Base-by-base conservation (phyloP, 2,329 filamentous ascomycete genomes). In the Colletotrichum caudatum region DNA sequence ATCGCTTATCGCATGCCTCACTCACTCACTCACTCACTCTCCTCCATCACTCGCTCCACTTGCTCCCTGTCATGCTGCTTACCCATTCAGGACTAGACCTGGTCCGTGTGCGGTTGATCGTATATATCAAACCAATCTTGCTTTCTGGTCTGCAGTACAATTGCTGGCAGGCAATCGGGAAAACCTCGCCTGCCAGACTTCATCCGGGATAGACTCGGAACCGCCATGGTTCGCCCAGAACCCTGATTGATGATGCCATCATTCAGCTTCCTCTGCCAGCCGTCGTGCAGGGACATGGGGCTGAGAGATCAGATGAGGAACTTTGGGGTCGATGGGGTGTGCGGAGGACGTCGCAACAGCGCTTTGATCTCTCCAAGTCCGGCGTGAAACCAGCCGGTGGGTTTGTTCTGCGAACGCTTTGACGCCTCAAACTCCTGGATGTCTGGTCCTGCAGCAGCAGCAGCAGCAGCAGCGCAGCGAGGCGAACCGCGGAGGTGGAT, bases 361-460 rank as follows among this genome's bases (percentile, higher is more conserved):
- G 70, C 70, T 71, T 72, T 72, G 70, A 71, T 62, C 70, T 62
- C 66, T 72, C 51, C 23, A 66, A 51, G 66, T 66, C 56, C 66
- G 70, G 61, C 58, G 50, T 70, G 70, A 72, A 72, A 72, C 70
- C 66, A 39, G 50, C 56, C 44, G 57, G 70, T 70, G 70, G 70
- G 54, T 71, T 62, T 66, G 48, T 53, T 53, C 66, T 61, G 62
- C 57, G 50, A 61, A 44, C 70, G 70, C 70, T 72, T 72, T 71
- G 70, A 72, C 70, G 23, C 39, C 44, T 41, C 41, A 37, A 56
- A 12, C 50, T 64, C 65, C 46, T 33, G 39, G 51, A 23, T 29
- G 8, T 57, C 18, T 48, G 57, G 63, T n/a, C 39, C 46, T 66
- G 46, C 61, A 44, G 46, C 29, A 3, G 29, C 29, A 26, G 41